These are phyloP conservation scores for Azolla pinnata DNA, from an alignment of 75 land plant species.

Conservation along the genomic window DNA sequence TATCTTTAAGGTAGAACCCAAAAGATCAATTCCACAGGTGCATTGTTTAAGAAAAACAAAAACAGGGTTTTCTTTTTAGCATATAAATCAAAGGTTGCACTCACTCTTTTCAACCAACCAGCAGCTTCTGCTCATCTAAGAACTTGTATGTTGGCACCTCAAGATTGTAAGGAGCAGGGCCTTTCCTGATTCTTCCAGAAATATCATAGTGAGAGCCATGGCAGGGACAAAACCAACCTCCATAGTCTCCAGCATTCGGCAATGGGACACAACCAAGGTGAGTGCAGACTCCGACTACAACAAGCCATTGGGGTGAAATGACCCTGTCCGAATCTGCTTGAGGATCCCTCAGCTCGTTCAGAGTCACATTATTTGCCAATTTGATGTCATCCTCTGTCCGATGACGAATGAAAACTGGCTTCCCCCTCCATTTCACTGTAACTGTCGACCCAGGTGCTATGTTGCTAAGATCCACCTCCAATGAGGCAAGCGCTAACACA, in stretches of 20 bases:
- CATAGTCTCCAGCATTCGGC: slow-evolving; percentile 80
- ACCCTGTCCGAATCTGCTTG: slow-evolving; percentile 55
- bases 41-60: too few relatives aligned
- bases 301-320: slow-evolving; percentile 54
- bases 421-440: slow-evolving; percentile 65
- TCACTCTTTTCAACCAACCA: slow-evolving; percentile 59
- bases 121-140: slow-evolving; percentile 51
- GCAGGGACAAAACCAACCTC: slow-evolving; percentile 88
- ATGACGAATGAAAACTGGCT: slow-evolving; percentile 68
- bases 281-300: slow-evolving; percentile 71
- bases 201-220: slow-evolving; percentile 81
- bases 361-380: slow-evolving; percentile 54
- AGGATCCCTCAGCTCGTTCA: slow-evolving; percentile 51
- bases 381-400: slow-evolving; percentile 61
- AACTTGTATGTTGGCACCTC: slow-evolving; percentile 73
- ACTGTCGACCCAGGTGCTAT: slow-evolving; percentile 56
- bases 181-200: slow-evolving; percentile 54
- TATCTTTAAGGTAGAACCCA: too few relatives aligned
- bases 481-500: slow-evolving; percentile 62
- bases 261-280: slow-evolving; percentile 66
- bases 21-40: too few relatives aligned
- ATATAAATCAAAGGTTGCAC: too few relatives aligned
- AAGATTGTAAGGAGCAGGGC: slow-evolving; percentile 70
- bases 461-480: slow-evolving; percentile 64
- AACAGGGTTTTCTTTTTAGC: too few relatives aligned